Percentiles rank a stretch among this genome's conserved stretches.
Evolutionary conservation across 495 filamentous ascomycete species (phyloP).

Genomic region (Neurospora sp.): DNA sequence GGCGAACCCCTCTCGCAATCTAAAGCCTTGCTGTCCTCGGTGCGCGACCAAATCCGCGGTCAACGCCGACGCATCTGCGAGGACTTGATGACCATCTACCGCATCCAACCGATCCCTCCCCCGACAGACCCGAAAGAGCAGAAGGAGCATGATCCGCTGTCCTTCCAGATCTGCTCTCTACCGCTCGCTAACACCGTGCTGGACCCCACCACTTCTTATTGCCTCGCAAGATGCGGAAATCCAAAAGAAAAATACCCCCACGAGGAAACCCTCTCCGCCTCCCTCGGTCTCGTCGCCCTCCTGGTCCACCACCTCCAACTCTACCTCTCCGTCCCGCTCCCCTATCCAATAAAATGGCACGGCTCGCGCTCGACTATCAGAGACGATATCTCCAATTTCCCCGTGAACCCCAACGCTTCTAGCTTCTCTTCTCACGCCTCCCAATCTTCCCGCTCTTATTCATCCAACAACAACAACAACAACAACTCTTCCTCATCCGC

Average conservation of each 20-base stretch:
- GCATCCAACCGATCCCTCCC: slow-evolving; percentile 54
- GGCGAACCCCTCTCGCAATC: slow-evolving; percentile 46
- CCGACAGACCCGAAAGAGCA: slow-evolving; percentile 7
- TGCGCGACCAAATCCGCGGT: slow-evolving; percentile 54
- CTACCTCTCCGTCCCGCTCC: slow-evolving; percentile 69
- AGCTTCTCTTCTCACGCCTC: not conserved
- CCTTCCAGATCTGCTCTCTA: slow-evolving; percentile 67
- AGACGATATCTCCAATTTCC: slow-evolving; percentile 66
- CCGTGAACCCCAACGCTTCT: slow-evolving; percentile 7
- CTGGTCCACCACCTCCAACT: slow-evolving; percentile 66
- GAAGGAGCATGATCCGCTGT: slow-evolving; percentile 34
- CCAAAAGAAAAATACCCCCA: slow-evolving; percentile 23
- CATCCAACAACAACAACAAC: not conserved
- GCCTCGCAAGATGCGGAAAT: slow-evolving; percentile 13
- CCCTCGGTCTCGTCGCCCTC: slow-evolving; percentile 72
- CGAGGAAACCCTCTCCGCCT: slow-evolving; percentile 64
- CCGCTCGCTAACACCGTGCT: slow-evolving; percentile 70
- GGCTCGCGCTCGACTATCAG: slow-evolving; percentile 67
- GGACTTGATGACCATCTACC: slow-evolving; percentile 67
- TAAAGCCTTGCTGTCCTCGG: slow-evolving; percentile 41
- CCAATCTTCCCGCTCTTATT: not conserved
- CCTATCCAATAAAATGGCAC: slow-evolving; percentile 65
- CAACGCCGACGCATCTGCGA: slow-evolving; percentile 82
- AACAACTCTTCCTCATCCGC: not conserved
- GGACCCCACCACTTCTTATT: slow-evolving; percentile 28